Conservation (phyloP, 1,139 yeast species). For the Hansenula sp. region DNA sequence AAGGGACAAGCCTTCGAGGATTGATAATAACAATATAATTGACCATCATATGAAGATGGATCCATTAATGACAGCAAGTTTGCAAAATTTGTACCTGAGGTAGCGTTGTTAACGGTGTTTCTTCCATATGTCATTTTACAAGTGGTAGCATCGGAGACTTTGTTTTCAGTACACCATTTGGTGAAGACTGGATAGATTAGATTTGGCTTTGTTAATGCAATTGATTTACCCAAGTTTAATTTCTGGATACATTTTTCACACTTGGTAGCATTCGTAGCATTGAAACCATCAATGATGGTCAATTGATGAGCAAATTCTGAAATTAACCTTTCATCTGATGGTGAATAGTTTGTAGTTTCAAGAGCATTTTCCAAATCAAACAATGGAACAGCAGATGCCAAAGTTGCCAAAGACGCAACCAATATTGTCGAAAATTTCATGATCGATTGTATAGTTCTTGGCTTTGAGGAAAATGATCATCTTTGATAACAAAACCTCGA, state of each 20-base stretch:
- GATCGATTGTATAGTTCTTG: not conserved
- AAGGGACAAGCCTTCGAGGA: conserved; percentile 40
- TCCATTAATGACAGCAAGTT: conserved; percentile 44
- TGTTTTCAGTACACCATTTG: conserved; percentile 36
- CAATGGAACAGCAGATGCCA: not conserved
- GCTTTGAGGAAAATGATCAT: too few species aligned
- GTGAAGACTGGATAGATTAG: conserved; percentile 38
- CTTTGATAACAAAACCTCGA: too few species aligned
- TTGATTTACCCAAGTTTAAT: conserved; percentile 37
- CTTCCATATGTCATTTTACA: conserved; percentile 31
- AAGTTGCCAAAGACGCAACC: not conserved
- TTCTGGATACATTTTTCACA: conserved; percentile 40
- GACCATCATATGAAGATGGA: conserved; percentile 47
- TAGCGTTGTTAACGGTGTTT: conserved; percentile 29
- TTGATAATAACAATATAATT: conserved; percentile 45
- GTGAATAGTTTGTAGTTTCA: conserved; percentile 3
- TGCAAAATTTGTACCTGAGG: conserved; percentile 42
- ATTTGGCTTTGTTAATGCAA: conserved; percentile 38
- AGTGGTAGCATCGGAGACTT: conserved; percentile 19
- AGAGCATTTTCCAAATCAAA: not conserved
- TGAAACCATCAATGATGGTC: not conserved
- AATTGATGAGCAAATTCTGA: not conserved
- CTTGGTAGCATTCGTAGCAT: conserved; percentile 16
- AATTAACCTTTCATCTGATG: not conserved
- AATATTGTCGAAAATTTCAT: not conserved